A percentile compares a stretch with the other conserved stretches of the same genome.
These are phyloP conservation scores for Lachnellula cervina DNA, from an alignment of 2,329 filamentous ascomycete species.

Conservation along the genomic window DNA sequence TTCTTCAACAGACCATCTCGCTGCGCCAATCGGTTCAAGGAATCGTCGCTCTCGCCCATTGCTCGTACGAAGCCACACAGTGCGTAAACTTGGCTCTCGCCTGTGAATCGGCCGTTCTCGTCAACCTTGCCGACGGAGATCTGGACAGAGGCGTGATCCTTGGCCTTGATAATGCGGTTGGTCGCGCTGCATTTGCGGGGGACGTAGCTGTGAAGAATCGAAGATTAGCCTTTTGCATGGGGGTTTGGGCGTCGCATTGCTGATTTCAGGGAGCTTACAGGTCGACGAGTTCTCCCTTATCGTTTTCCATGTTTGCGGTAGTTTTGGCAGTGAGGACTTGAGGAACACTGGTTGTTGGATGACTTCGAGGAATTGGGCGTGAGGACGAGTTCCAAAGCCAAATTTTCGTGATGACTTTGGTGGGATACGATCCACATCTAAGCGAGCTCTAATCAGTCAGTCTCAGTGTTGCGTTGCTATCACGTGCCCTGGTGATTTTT, in stretches of 20 bases:
- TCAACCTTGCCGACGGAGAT: constrained; percentile 97
- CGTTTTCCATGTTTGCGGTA: constrained; percentile 91
- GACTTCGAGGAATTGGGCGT: constrained; percentile 6
- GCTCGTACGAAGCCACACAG: constrained; percentile 96
- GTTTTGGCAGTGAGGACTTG: constrained; percentile 28
- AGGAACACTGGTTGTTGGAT: constrained; percentile 8
- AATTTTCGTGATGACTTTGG: constrained; percentile 1
- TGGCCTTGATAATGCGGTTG: constrained; percentile 99
- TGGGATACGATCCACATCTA: background rate
- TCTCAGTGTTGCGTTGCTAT: background rate
- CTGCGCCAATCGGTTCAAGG: constrained; percentile 92
- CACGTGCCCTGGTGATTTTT: constrained; percentile 4
- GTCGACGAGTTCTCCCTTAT: constrained; percentile 99
- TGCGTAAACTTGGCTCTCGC: constrained; percentile 96
- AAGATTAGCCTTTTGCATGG: constrained; percentile 6
- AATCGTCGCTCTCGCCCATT: constrained; percentile 97
- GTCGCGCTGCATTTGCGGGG: constrained; percentile 98
- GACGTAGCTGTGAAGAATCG: constrained; percentile 66
- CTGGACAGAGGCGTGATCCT: constrained; percentile 98
- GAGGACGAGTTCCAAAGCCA: constrained; percentile 1
- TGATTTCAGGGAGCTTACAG: constrained; percentile 58
- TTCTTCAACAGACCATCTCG: constrained; percentile 94
- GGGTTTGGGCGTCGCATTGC: constrained; percentile 6
- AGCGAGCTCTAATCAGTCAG: background rate
- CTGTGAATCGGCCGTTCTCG: constrained; percentile 90